Evolutionary conservation across 169 alveolate species (phyloP).

Genomic region (Cryptosporidium sp.): DNA sequence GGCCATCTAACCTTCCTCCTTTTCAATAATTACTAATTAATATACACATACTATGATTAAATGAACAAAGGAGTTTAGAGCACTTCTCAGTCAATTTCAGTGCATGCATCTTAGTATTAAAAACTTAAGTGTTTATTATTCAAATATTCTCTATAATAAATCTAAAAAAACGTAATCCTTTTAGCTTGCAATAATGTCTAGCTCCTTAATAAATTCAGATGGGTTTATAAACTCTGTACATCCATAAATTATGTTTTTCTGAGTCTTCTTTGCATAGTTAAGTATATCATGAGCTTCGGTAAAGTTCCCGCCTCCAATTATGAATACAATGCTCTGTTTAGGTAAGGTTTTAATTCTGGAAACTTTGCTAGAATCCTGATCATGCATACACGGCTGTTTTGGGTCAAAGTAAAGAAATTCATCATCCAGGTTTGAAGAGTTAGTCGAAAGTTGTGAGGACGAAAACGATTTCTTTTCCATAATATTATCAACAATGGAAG

Average conservation of each 20-base stretch:
- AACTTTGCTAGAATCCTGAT: conserved; percentile 77
- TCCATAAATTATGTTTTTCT: conserved; percentile 80
- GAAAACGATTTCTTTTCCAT: conserved; percentile 82
- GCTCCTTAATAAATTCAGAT: conserved; percentile 76
- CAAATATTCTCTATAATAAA: not conserved
- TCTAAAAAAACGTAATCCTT: not conserved
- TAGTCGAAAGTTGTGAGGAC: conserved; percentile 61
- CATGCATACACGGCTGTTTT: conserved; percentile 82
- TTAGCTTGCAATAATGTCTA: conserved; percentile 38
- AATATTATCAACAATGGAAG: conserved; percentile 80
- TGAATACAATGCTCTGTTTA: conserved; percentile 80
- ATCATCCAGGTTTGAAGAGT: conserved; percentile 8
- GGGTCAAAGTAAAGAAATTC: conserved; percentile 79
- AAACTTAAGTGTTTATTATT: not conserved
- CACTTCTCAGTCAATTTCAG: not conserved
- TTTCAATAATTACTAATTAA: not conserved
- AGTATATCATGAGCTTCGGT: conserved; percentile 83
- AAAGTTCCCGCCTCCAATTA: conserved; percentile 88
- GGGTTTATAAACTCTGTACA: conserved; percentile 81
- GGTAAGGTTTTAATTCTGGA: conserved; percentile 66
- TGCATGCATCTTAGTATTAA: not conserved
- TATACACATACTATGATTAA: not conserved
- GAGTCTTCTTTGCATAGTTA: conserved; percentile 81
- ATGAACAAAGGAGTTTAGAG: not conserved
- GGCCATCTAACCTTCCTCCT: too few relatives aligned